phyloP scores from a whole-genome alignment of 306 rosid genomes.

The Rosa lucieae region DNA sequence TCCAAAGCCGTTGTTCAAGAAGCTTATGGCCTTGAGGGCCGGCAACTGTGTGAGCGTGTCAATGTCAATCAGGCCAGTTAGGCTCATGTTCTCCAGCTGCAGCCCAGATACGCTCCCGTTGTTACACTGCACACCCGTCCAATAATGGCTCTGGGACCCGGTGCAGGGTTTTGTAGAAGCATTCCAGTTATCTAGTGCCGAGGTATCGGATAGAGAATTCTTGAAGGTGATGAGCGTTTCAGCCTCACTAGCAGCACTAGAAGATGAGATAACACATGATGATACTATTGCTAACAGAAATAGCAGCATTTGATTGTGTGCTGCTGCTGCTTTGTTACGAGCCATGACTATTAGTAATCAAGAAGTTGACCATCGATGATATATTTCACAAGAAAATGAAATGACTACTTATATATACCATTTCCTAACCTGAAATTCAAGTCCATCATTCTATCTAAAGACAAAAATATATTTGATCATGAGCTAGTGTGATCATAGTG shows the following conservation, averaged over 20 bases:
- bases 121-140: constrained; percentile 60
- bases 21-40: constrained; percentile 46
- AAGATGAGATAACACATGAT: constrained; percentile 15
- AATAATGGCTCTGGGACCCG: constrained; percentile 7
- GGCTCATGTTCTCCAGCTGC: constrained; percentile 54
- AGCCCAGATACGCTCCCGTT: constrained; percentile 19
- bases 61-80: constrained; percentile 48
- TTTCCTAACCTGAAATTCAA: not conserved
- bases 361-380: not conserved
- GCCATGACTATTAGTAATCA: not conserved
- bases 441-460: not conserved
- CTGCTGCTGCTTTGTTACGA: not conserved
- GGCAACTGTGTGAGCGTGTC: constrained; percentile 41
- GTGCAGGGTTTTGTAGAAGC: constrained; percentile 31
- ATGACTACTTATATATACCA: not conserved
- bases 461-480: not conserved
- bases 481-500: not conserved
- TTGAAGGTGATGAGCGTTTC: constrained; percentile 53
- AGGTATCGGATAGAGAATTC: constrained; percentile 34
- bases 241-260: constrained; percentile 18
- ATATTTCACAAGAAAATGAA: not conserved
- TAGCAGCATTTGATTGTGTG: constrained; percentile 11
- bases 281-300: not conserved
- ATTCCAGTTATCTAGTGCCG: constrained; percentile 46
- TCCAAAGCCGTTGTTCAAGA: constrained; percentile 49